Evolutionary conservation across 2,329 filamentous ascomycete species (phyloP), one percentile per base, ranked within the genome.

Genomic region (Microdochium paspali): DNA sequence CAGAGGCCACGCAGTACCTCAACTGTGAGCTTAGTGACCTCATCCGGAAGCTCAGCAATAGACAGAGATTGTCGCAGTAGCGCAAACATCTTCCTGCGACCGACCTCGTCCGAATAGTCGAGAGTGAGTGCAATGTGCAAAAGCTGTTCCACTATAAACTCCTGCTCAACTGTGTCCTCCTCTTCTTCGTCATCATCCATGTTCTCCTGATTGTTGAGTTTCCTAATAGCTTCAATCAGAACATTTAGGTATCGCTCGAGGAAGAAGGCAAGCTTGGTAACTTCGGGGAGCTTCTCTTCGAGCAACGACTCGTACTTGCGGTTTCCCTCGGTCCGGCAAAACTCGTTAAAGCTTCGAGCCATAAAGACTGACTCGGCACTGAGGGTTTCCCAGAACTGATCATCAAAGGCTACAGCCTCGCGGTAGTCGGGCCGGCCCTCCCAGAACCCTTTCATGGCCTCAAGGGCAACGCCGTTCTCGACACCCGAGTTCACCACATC

Each of bases 381-480:
- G 12, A 93, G 70, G 1, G 85, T 86, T 57, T 90, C 82, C 85
- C 86, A 94, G 65, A 87, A 91, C 15, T 73, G 69, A 56, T 90
- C 82, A 52, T 85, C 79, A 53, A 93, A 89, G 23, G 69, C 73
- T 47, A 90, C 75, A 25, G 77, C 80, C 47, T 90, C 84, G 46
- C 84, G 74, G 58, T 90, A 90, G 61, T 93, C 87, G 2, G 88
- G 86, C 18, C 93, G 82, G 4, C 90, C 88, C 55, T 93, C 87
- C 93, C 93, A 98, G 66, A 98, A 97, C 44, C 89, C 87, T 51
- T 80, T 85, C 90, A 98, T 96, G 1, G 93, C 93, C 61, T 96
- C 87, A 9, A 94, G 77, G 2, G 89, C 91, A 50, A 97, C 87
- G 5, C 93, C 94, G 47, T 85, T 87, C 62, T 96, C 90, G 20